phyloP scores from a whole-genome alignment of 129 eudicot genomes.

The Oenanthe sinensis region DNA sequence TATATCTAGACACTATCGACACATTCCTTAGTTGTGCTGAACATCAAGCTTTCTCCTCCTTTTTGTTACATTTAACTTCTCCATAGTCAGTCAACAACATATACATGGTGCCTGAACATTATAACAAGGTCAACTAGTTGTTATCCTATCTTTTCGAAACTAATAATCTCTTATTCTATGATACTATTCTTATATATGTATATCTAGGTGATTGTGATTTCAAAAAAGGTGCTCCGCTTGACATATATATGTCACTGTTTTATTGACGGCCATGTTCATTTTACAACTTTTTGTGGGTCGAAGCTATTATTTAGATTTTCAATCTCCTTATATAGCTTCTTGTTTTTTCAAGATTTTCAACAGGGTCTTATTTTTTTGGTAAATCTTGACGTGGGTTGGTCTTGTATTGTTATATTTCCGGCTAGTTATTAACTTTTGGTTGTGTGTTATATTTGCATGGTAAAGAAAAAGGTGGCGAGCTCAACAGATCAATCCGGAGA shows the following conservation, averaged over 20 bases:
- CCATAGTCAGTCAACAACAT: neutral
- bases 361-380: neutral
- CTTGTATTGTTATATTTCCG: neutral
- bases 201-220: neutral
- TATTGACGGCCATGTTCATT: slow-evolving; percentile 9
- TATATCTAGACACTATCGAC: neutral
- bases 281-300: neutral
- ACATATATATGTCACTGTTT: slow-evolving; percentile 1
- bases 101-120: neutral
- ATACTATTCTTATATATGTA: neutral
- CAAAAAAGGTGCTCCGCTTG: neutral
- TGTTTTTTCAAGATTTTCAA: neutral
- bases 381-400: neutral
- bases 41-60: neutral
- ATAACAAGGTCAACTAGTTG: neutral
- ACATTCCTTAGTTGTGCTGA: neutral
- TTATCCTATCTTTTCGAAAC: neutral
- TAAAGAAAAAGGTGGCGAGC: slow-evolving; percentile 62
- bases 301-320: neutral
- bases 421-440: neutral
- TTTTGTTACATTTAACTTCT: neutral
- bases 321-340: slow-evolving; percentile 12
- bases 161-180: neutral
- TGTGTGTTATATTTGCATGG: slow-evolving; percentile 16
- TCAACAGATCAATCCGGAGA: slow-evolving; percentile 22